A percentile compares a stretch with the other conserved stretches of the same genome.
These are phyloP conservation scores for Pleurotus ostreatus DNA, from an alignment of 768 basidiomycete genomes.

Conservation along the genomic window DNA sequence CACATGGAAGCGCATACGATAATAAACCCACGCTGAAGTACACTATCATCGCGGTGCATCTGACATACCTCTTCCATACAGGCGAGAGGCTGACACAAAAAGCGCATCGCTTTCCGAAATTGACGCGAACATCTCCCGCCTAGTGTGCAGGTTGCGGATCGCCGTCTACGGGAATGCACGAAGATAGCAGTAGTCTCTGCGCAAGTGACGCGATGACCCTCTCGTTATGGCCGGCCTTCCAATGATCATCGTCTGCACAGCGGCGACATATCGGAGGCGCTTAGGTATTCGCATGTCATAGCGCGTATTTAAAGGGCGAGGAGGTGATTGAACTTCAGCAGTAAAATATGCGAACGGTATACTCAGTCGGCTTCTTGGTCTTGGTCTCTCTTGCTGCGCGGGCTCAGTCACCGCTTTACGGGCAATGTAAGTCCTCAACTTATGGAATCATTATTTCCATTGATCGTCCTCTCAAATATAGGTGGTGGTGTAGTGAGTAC, in stretches of 20 bases:
- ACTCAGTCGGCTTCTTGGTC: slow-evolving; percentile 7
- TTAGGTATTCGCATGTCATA: not conserved
- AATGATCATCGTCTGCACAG: slow-evolving; percentile 4
- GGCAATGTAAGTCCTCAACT: slow-evolving; percentile 7
- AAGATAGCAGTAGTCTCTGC: not conserved
- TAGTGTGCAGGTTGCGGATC: not conserved
- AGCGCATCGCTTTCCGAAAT: slow-evolving; percentile 17
- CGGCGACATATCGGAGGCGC: slow-evolving; percentile 6
- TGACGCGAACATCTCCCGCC: slow-evolving; percentile 28
- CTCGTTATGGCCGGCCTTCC: slow-evolving; percentile 5
- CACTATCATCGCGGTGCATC: too few species aligned
- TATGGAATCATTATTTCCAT: not conserved
- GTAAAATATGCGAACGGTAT: not conserved
- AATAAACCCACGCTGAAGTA: not conserved
- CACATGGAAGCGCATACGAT: not conserved
- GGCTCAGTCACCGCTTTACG: slow-evolving; percentile 5
- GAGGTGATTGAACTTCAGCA: not conserved
- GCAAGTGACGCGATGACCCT: not conserved
- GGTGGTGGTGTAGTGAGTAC: slow-evolving; percentile 3
- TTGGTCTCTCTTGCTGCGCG: slow-evolving; percentile 5
- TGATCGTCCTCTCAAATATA: not conserved
- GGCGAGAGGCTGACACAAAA: not conserved
- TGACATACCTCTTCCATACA: not conserved
- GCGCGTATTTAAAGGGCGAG: not conserved
- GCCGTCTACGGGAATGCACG: slow-evolving; percentile 8